Evolutionary conservation across 176 grass and related monocot genomes (phyloP), one percentile per base, ranked within the genome.

Genomic region (Paspalum vaginatum): DNA sequence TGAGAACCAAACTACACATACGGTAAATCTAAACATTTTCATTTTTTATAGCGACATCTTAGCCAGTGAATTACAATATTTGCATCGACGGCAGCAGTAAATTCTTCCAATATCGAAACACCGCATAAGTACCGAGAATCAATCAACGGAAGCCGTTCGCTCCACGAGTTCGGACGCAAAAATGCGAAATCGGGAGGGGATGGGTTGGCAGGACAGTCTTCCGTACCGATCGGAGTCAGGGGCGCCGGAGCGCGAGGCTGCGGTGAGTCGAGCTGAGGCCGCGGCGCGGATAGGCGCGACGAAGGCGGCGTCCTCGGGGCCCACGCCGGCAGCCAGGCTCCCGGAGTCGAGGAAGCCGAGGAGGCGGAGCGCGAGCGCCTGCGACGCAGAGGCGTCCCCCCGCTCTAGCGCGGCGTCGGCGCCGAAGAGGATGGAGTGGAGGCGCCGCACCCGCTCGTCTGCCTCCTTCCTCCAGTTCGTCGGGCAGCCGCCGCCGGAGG

Each of bases 311-410:
- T 88, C 13, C 21, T 70, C 84, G 42, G 61, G 76, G 15, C 62
- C 59, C 6, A 26, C 39, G 14, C 42, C 64, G 11, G 53, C 32
- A 61, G 57, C 54, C 50, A 47, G 27, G 9, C 46, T 64, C 66
- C 87, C 83, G 4, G 83, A 92, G 38, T 98, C 89, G 77, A 98
- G 87, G 83, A 98, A 94, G 74, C 95, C 95, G 53, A 98, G 83
- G 64, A 98, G 92, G 81, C 95, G 95, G 69, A 98, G 88, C 72
- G 83, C 86, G 44, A 98, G 92, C 14, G 48, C 73, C 65, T 84
- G 90, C 15, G 95, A 87, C 57, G 65, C 84, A 53, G 80, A 64
- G 54, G 86, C 56, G 42, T 98, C 92, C 60, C 85, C 88, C 17
- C 80, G 65, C 22, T 94, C 86, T 45, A 98, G 88, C 53, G 92